A percentile compares a stretch with the other conserved stretches of the same genome.
Conservation (phyloP, 1,284 basidiomycete species). For the Takashimella koratensis region DNA sequence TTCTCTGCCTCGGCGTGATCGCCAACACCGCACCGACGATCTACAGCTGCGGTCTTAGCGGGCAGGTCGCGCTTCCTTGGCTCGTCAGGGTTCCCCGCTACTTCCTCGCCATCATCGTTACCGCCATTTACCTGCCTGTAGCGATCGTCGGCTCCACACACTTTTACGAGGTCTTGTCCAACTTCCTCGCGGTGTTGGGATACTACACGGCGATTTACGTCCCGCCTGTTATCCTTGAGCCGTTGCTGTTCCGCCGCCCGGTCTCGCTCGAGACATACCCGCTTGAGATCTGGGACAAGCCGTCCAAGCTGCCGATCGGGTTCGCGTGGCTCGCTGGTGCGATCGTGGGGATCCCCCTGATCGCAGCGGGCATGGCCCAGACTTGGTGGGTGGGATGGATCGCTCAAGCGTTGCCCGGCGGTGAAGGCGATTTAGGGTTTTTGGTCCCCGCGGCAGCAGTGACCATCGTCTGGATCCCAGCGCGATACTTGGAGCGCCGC, state of each 20-base stretch:
- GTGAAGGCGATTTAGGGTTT: conserved; percentile 40
- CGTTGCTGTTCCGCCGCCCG: conserved; percentile 43
- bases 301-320: conserved; percentile 41
- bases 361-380: conserved; percentile 44
- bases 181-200: conserved; percentile 47
- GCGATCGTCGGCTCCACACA: conserved; percentile 40
- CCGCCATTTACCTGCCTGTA: conserved; percentile 60
- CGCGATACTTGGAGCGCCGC: conserved; percentile 41
- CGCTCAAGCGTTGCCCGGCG: conserved; percentile 38
- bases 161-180: conserved; percentile 41
- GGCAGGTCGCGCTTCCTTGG: conserved; percentile 71
- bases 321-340: conserved; percentile 34
- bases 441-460: conserved; percentile 24
- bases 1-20: conserved; percentile 58
- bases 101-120: conserved; percentile 74
- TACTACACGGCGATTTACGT: conserved; percentile 49
- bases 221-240: conserved; percentile 42
- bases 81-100: conserved; percentile 68
- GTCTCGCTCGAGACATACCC: conserved; percentile 37
- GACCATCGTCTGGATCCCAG: conserved; percentile 26
- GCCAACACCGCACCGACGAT: conserved; percentile 80
- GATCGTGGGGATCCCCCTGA: conserved; percentile 39
- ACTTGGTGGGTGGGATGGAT: conserved; percentile 50
- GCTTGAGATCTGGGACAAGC: conserved; percentile 39
- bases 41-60: conserved; percentile 76